Base-by-base conservation (phyloP, 2,329 filamentous ascomycete genomes). In the Davidsoniella neocaledoniae region DNA sequence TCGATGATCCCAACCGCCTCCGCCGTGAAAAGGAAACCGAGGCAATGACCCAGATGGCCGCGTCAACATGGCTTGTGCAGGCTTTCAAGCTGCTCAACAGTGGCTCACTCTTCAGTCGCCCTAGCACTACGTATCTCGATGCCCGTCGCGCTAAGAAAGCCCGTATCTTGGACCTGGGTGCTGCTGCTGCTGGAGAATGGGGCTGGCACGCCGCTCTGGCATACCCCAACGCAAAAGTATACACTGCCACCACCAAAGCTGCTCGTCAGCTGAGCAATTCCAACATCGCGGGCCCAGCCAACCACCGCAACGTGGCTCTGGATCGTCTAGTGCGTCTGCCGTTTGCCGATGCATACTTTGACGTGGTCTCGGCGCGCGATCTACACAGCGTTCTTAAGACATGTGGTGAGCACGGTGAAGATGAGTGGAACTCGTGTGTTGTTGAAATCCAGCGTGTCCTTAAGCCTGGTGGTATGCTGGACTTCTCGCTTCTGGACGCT, bases 201-300 rank as follows among this genome's bases (percentile, higher is more conserved):
- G 90, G 85, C 19, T 98, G 91, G 91, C 81, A 91, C 61, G 83
- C 86, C 52, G 87, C 91, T 1, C 72, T 84, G 45, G 82, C 90
- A 62, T 91, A 88, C 63, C 86, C 85, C 16, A 81, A 86, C 61
- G 76, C 84, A 51, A 87, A 86, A 62, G 77, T 95, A 49, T 93
- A 88, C 67, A 95, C 90, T 0, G 86, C 90, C 49, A 83, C 83
- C 37, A 86, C 81, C 55, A 83, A 83, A 64, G 66, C 78, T 7
- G 72, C 82, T 55, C 74, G 77, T 37, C 81, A 86, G 61, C 67
- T 79, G 26, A 79, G 79, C 58, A 84, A 84, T 63, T 77, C 74
- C 53, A 83, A 83, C 58, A 77, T 91, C 57, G 81, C 82, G 23
- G 88, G 87, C 2, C 91, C 91, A 1, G 66, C 76, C 33, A 98